A percentile compares a stretch with the other conserved stretches of the same genome.
Conservation (phyloP, 2,329 filamentous ascomycete genomes). For the Phaeosphaeria sp. region DNA sequence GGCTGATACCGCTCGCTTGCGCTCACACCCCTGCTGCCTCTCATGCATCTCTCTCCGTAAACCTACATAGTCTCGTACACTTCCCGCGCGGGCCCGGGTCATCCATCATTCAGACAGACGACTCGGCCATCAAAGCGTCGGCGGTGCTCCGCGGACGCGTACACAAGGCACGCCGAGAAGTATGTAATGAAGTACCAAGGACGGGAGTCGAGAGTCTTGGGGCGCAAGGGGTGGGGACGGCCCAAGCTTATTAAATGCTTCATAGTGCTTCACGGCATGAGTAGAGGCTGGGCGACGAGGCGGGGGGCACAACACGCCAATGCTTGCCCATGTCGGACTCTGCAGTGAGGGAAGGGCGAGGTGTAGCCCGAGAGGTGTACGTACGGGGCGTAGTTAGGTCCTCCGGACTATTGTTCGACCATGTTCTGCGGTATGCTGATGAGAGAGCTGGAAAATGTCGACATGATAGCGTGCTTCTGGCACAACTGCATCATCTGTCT, state of each 20-base stretch:
- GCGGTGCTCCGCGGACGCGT: neutral
- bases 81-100: too few species aligned
- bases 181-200: neutral
- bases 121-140: neutral
- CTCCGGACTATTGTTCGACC: too few species aligned
- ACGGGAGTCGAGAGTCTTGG: neutral
- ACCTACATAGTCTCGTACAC: neutral
- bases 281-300: neutral
- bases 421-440: too few species aligned
- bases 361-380: too few species aligned
- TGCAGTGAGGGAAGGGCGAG: too few species aligned
- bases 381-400: too few species aligned
- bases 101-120: neutral
- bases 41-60: neutral
- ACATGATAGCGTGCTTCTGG: neutral
- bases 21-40: neutral
- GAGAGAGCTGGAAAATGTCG: neutral
- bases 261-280: constrained; percentile 16
- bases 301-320: too few species aligned
- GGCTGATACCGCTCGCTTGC: neutral
- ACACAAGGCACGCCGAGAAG: neutral
- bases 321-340: neutral
- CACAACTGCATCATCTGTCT: neutral
- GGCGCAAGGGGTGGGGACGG: neutral
- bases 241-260: constrained; percentile 9